phyloP scores from a whole-genome alignment of 2,329 filamentous ascomycete genomes.

The Hymenoscyphus infarciens region DNA sequence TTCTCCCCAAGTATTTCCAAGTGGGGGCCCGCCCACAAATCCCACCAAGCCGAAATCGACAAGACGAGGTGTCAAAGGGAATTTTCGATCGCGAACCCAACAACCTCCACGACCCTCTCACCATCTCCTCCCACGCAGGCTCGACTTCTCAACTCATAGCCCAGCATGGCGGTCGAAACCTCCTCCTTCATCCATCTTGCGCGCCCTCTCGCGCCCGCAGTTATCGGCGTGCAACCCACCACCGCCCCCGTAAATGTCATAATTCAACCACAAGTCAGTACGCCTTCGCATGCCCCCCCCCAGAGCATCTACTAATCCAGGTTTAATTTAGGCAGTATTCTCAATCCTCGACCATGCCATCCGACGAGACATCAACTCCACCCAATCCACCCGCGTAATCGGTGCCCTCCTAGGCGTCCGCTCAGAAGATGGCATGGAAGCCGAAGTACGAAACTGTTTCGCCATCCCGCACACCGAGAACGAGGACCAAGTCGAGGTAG shows the following conservation, averaged over 20 bases:
- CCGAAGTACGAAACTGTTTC: conserved; percentile 94
- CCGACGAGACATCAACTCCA: conserved; percentile 60
- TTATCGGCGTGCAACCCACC: conserved; percentile 74
- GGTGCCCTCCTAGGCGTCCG: conserved; percentile 90
- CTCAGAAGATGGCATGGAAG: conserved; percentile 94
- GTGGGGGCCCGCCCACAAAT: conserved; percentile 11
- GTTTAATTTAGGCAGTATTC: conserved; percentile 57
- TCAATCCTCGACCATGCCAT: conserved; percentile 89
- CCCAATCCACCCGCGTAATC: conserved; percentile 92
- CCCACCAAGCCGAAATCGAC: conserved; percentile 14
- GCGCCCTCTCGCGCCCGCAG: conserved; percentile 81
- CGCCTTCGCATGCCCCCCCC: background rate
- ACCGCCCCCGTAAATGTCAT: conserved; percentile 90
- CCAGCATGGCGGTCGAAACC: conserved; percentile 71
- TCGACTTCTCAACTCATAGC: conserved; percentile 33
- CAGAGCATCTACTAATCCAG: conserved; percentile 15
- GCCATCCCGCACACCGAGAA: conserved; percentile 98
- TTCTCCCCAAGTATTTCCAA: background rate
- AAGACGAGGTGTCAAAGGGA: conserved; percentile 8
- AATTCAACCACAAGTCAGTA: conserved; percentile 86
- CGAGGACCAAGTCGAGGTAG: conserved; percentile 97
- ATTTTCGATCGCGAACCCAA: conserved; percentile 17
- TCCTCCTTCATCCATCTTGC: conserved; percentile 93
- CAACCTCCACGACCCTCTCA: conserved; percentile 14
- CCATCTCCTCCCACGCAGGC: conserved; percentile 11